Conservation (phyloP, 805 yeast species). For the Hanseniaspora lindneri region DNA sequence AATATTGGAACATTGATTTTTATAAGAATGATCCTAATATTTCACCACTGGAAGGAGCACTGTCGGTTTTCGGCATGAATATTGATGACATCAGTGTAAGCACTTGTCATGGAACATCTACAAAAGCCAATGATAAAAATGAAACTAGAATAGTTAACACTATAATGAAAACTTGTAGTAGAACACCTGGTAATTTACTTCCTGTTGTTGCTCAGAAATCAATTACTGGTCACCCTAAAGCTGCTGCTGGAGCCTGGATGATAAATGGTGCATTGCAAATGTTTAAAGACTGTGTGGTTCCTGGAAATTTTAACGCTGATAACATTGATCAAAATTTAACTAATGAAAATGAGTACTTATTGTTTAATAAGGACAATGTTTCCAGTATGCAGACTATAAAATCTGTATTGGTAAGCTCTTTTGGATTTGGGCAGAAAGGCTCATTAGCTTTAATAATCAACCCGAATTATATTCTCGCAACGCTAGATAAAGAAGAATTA, state of each 20-base stretch:
- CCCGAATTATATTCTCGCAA: constrained; percentile 76
- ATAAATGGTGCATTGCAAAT: constrained; percentile 87
- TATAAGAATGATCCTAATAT: constrained; percentile 75
- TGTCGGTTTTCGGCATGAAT: constrained; percentile 77
- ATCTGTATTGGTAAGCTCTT: constrained; percentile 86
- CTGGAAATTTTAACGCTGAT: constrained; percentile 94
- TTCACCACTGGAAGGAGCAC: constrained; percentile 83
- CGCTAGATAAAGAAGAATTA: constrained; percentile 55
- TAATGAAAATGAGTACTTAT: constrained; percentile 63
- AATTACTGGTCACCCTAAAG: constrained; percentile 97
- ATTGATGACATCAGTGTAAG: constrained; percentile 85
- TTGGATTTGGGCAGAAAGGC: constrained; percentile 97
- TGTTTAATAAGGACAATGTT: constrained; percentile 78
- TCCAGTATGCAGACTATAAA: constrained; percentile 55
- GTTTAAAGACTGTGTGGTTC: constrained; percentile 74
- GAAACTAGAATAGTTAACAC: constrained; percentile 72
- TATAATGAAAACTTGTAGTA: constrained; percentile 83
- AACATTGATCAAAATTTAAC: constrained; percentile 61
- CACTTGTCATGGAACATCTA: constrained; percentile 96
- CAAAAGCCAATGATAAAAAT: constrained; percentile 91
- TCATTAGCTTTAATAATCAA: constrained; percentile 79
- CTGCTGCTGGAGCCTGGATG: constrained; percentile 99
- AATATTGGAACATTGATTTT: constrained; percentile 83
- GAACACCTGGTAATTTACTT: constrained; percentile 85
- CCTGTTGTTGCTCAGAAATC: constrained; percentile 90